A percentile compares a stretch with the other conserved stretches of the same genome.
Conservation (phyloP, 345 rosid species). For the Eucalyptus polybractea region DNA sequence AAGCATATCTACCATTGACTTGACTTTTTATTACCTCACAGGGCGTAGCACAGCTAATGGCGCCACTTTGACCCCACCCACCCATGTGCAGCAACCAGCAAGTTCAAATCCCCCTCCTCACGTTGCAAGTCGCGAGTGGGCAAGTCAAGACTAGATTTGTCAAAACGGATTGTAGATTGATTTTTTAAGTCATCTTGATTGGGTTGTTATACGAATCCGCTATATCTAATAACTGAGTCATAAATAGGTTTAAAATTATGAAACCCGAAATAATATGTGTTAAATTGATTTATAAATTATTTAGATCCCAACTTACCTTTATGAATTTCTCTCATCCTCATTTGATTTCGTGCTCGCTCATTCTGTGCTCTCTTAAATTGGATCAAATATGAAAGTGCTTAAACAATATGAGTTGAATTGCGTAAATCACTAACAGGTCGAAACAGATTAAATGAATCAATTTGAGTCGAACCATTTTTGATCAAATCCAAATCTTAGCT, state of each 20-base stretch:
- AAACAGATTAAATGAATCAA: no score
- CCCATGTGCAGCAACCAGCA: background rate
- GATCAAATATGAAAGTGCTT: no score
- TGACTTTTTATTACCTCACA: background rate
- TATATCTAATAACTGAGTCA: rapidly evolving
- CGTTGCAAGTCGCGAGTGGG: background rate
- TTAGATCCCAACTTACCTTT: no score
- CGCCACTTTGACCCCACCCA: background rate
- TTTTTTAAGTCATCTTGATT: background rate
- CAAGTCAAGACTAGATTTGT: background rate
- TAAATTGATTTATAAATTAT: no score
- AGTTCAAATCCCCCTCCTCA: background rate
- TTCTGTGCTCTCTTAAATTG: no score
- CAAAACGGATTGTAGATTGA: no score
- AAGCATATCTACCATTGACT: background rate
- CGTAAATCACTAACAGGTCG: rapidly evolving
- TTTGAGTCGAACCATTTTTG: no score
- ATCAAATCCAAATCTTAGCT: no score
- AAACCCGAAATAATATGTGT: background rate
- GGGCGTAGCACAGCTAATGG: background rate
- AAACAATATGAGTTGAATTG: no score
- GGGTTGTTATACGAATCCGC: rapidly evolving
- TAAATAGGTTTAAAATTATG: no score
- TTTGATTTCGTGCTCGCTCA: no score
- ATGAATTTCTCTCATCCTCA: background rate